These are phyloP conservation scores for Polygonum aviculare DNA, from an alignment of 148 eudicot genomes.

Conservation along the genomic window DNA sequence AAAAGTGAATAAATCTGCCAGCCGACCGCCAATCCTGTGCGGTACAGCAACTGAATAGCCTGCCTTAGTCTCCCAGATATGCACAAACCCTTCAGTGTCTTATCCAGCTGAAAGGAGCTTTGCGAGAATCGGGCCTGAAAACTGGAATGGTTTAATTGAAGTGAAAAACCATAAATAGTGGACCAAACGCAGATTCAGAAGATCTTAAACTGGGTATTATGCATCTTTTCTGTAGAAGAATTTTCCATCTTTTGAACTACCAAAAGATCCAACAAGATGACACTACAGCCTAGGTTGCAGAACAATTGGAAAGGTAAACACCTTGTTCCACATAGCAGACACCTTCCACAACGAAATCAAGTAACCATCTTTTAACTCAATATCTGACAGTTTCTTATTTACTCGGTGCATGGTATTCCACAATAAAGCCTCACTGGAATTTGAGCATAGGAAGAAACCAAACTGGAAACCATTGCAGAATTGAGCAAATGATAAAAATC, in stretches of 20 bases:
- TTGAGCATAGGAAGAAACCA: neutral
- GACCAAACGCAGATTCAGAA: neutral
- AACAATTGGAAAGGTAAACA: neutral
- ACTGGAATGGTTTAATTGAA: slow-evolving; percentile 43
- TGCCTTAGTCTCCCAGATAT: slow-evolving; percentile 55
- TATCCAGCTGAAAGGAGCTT: slow-evolving; percentile 36
- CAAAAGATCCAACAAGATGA: neutral
- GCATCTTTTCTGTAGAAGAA: neutral
- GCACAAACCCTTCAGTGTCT: slow-evolving; percentile 53
- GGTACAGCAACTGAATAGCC: slow-evolving; percentile 53
- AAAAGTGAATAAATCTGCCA: slow-evolving; percentile 58
- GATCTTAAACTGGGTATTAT: neutral
- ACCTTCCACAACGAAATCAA: neutral
- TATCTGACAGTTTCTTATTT: neutral
- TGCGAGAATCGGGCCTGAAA: slow-evolving; percentile 50
- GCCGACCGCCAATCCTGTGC: slow-evolving; percentile 25
- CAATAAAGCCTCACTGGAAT: neutral
- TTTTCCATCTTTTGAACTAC: slow-evolving; percentile 50
- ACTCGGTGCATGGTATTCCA: no score
- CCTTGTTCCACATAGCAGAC: no score
- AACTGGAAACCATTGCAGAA: neutral
- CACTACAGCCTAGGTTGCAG: slow-evolving; percentile 38
- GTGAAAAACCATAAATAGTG: slow-evolving; percentile 18
- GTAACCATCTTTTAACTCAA: neutral
- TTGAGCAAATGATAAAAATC: neutral